Conservation (phyloP, 116 monocot genomes). For the Phalaenopsis hybrid region DNA sequence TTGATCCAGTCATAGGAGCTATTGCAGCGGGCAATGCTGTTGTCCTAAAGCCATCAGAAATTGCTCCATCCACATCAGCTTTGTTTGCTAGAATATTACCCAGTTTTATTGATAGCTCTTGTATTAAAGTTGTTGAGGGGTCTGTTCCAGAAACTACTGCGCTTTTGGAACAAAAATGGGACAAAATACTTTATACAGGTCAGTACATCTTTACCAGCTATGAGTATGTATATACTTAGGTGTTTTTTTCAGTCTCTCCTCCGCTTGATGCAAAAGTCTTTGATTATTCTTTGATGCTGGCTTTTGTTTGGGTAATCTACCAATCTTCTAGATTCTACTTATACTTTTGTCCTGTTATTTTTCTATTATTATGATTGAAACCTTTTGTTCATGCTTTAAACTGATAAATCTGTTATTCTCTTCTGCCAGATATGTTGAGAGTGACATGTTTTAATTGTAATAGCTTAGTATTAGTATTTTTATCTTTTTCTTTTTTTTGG, state of each 20-base stretch:
- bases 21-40: slow-evolving; percentile 74
- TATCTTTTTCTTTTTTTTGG: too few species aligned
- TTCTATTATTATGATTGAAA: not conserved
- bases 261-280: not conserved
- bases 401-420: not conserved
- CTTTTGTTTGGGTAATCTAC: not conserved
- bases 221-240: not conserved
- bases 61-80: slow-evolving; percentile 61
- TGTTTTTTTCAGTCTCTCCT: not conserved
- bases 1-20: slow-evolving; percentile 83
- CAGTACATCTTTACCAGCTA: not conserved
- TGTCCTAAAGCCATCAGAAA: slow-evolving; percentile 79
- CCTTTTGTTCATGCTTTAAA: not conserved
- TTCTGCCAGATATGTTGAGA: not conserved
- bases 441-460: not conserved
- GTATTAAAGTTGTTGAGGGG: slow-evolving; percentile 72
- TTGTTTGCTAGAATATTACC: slow-evolving; percentile 54
- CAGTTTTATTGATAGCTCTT: slow-evolving; percentile 47
- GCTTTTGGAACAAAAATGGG: slow-evolving; percentile 70
- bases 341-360: not conserved
- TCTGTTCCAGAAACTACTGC: slow-evolving; percentile 37
- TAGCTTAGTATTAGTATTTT: too few species aligned
- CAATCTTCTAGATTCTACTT: too few species aligned
- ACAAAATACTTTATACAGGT: slow-evolving; percentile 92
- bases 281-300: not conserved